These are phyloP conservation scores for Cladosporium austrohemisphaericum DNA, from an alignment of 2,329 filamentous ascomycete species.

Conservation along the genomic window DNA sequence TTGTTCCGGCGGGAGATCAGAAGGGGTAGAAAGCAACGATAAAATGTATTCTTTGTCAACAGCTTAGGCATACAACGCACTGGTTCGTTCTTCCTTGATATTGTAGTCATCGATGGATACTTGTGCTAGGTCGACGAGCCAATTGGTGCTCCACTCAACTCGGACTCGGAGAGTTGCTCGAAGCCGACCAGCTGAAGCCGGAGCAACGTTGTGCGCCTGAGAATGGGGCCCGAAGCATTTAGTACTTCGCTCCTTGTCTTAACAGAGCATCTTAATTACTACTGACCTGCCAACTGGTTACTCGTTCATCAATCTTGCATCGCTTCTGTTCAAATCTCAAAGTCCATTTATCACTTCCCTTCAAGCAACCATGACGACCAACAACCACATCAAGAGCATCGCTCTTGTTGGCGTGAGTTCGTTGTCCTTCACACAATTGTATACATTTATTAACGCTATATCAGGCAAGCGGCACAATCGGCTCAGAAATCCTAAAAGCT, in stretches of 20 bases:
- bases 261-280: not conserved
- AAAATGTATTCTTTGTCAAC: too few relatives aligned
- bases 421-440: too few relatives aligned
- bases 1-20: too few relatives aligned
- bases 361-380: not conserved
- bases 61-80: too few relatives aligned
- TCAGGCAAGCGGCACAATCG: constrained; percentile 31
- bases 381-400: constrained; percentile 32
- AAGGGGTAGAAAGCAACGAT: too few relatives aligned
- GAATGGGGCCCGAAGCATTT: not conserved
- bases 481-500: constrained; percentile 30
- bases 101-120: too few relatives aligned
- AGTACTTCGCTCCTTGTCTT: not conserved
- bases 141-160: too few relatives aligned
- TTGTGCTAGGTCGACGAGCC: too few relatives aligned
- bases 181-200: not conserved
- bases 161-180: not conserved
- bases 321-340: not conserved
- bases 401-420: constrained; percentile 36
- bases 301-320: too few relatives aligned
- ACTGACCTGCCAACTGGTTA: too few relatives aligned
- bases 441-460: too few relatives aligned
- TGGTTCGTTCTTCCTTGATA: too few relatives aligned
- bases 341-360: not conserved
- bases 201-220: not conserved